Conservation (phyloP, 805 yeast genomes). For the Nakazawaea anatomiae region DNA sequence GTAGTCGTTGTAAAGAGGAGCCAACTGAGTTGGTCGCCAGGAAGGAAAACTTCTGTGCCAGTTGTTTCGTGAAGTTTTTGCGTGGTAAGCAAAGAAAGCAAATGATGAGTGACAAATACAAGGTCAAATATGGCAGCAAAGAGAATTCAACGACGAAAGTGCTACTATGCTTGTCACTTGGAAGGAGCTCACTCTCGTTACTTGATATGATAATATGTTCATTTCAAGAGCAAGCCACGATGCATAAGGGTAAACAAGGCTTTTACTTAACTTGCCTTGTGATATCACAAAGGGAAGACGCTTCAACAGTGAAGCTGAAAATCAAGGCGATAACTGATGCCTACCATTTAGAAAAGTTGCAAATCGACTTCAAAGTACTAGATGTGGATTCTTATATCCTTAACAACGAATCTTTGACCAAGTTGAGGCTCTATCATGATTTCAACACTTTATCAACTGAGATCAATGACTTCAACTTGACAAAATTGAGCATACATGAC, state of each 20-base stretch:
- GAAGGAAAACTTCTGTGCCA: slow-evolving; percentile 58
- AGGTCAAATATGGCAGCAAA: slow-evolving; percentile 54
- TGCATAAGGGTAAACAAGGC: slow-evolving; percentile 64
- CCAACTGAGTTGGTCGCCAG: slow-evolving; percentile 43
- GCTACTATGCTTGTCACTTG: slow-evolving; percentile 61
- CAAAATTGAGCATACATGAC: slow-evolving; percentile 20
- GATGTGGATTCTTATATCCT: slow-evolving; percentile 34
- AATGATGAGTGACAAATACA: slow-evolving; percentile 66
- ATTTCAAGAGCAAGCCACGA: slow-evolving; percentile 53
- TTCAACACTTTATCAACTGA: slow-evolving; percentile 14
- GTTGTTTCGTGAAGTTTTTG: slow-evolving; percentile 68
- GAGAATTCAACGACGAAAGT: slow-evolving; percentile 26
- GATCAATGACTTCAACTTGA: slow-evolving; percentile 7
- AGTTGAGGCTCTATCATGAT: slow-evolving; percentile 27
- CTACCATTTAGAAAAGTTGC: slow-evolving; percentile 19
- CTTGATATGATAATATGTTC: slow-evolving; percentile 60
- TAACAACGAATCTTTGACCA: slow-evolving; percentile 23
- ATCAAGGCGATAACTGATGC: slow-evolving; percentile 14
- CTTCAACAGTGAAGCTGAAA: slow-evolving; percentile 4
- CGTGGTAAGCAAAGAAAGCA: slow-evolving; percentile 76
- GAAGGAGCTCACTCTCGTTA: slow-evolving; percentile 59
- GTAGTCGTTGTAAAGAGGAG: slow-evolving; percentile 45
- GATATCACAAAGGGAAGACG: slow-evolving; percentile 8
- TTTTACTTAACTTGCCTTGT: slow-evolving; percentile 26
- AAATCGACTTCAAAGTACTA: slow-evolving; percentile 33